Conservation (phyloP, 352 stramenopile genomes). For the Plasmopara halstedii region DNA sequence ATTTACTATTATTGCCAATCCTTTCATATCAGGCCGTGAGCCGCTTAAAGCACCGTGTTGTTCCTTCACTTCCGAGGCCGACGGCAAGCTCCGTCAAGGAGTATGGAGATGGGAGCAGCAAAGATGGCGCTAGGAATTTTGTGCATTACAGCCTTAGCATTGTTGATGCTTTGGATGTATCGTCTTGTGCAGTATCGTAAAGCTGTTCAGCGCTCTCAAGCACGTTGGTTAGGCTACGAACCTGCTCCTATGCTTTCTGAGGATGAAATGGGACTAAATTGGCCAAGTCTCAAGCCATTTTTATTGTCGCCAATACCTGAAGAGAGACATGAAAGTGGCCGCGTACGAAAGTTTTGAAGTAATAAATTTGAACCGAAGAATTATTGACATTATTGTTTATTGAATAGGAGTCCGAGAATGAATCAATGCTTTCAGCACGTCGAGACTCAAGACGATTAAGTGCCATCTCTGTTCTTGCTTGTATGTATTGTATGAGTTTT, state of each 20-base stretch:
- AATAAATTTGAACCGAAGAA: neutral
- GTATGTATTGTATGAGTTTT: too few species aligned
- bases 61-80: too few species aligned
- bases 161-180: slow-evolving; percentile 46
- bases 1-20: too few species aligned
- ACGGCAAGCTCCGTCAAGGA: too few species aligned
- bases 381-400: slow-evolving; percentile 3
- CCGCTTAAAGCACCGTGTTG: too few species aligned
- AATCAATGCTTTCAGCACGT: slow-evolving; percentile 30
- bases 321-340: slow-evolving; percentile 43
- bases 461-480: slow-evolving; percentile 35
- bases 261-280: slow-evolving; percentile 31
- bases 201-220: slow-evolving; percentile 48
- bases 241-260: slow-evolving; percentile 20
- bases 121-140: slow-evolving; percentile 39
- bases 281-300: slow-evolving; percentile 43
- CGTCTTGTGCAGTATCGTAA: slow-evolving; percentile 55
- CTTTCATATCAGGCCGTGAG: too few species aligned
- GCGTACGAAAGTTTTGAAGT: slow-evolving; percentile 15
- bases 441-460: slow-evolving; percentile 31
- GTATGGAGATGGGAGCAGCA: slow-evolving; percentile 35
- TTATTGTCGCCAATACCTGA: slow-evolving; percentile 66
- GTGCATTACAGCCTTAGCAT: slow-evolving; percentile 24
- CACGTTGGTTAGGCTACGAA: slow-evolving; percentile 58
- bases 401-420: slow-evolving; percentile 39